phyloP scores from a whole-genome alignment of 495 filamentous ascomycete species.

The Pseudoneurospora amorphoporcata region DNA sequence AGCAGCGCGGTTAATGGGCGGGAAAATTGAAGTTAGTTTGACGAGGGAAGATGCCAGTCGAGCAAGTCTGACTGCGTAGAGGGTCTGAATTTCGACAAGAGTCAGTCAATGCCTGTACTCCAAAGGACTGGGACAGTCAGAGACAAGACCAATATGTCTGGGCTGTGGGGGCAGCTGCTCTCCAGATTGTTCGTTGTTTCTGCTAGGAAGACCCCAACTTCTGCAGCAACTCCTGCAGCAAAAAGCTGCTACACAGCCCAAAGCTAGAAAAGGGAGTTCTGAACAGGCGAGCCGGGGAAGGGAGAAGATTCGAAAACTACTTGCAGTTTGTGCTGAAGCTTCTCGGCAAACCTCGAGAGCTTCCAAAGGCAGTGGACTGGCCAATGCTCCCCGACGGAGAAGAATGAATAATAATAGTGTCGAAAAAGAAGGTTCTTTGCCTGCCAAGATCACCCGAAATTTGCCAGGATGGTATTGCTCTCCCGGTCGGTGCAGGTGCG shows the following conservation, averaged over 20 bases:
- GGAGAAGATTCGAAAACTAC: slow-evolving; percentile 23
- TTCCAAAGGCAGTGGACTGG: background rate
- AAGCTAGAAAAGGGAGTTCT: slow-evolving; percentile 19
- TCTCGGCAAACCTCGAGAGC: slow-evolving; percentile 4
- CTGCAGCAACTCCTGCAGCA: background rate
- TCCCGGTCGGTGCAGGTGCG: background rate
- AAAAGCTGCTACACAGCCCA: slow-evolving; percentile 12
- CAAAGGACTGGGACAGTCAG: slow-evolving; percentile 8
- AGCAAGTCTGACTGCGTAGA: slow-evolving; percentile 7
- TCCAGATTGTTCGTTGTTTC: background rate
- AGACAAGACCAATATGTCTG: background rate
- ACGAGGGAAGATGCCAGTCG: slow-evolving; percentile 8
- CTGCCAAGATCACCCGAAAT: background rate
- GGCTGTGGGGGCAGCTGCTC: background rate
- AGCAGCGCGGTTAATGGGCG: slow-evolving; percentile 5
- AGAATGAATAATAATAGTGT: background rate
- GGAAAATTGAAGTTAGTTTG: background rate
- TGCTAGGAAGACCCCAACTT: slow-evolving; percentile 13
- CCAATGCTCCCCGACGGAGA: background rate
- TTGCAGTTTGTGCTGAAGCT: slow-evolving; percentile 32
- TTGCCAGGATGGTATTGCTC: background rate
- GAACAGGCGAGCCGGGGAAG: slow-evolving; percentile 23
- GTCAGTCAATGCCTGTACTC: slow-evolving; percentile 14
- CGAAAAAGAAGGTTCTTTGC: background rate
- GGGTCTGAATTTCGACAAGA: background rate